Evolutionary conservation across 2,329 filamentous ascomycete species (phyloP).

Genomic region (Nothomitra cinnamomea): DNA sequence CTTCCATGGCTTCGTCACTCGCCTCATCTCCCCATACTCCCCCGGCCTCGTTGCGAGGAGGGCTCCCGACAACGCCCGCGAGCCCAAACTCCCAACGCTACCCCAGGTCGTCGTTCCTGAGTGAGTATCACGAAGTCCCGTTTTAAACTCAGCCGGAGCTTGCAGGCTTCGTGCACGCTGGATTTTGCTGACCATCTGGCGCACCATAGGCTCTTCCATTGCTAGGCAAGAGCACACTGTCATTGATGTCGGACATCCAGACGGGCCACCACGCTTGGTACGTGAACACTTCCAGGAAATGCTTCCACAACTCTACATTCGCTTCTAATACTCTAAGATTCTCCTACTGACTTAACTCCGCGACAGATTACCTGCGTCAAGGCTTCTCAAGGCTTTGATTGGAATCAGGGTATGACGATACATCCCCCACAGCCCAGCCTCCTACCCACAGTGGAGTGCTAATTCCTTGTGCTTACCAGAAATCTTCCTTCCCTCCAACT

Average conservation of each 20-base stretch:
- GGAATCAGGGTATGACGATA: conserved; percentile 58
- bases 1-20: not conserved
- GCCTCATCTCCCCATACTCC: not conserved
- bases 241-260: conserved; percentile 58
- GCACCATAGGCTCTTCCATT: conserved; percentile 44
- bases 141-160: not conserved
- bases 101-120: conserved; percentile 23
- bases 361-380: conserved; percentile 61
- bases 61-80: conserved; percentile 1
- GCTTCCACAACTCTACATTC: not conserved
- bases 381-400: conserved; percentile 63
- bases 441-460: not conserved
- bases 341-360: not conserved
- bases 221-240: conserved; percentile 64
- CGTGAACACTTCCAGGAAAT: conserved; percentile 16
- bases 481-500: conserved; percentile 65
- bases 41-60: not conserved
- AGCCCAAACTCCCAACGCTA: conserved; percentile 4
- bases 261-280: conserved; percentile 56
- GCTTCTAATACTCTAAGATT: not conserved
- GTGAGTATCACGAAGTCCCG: conserved; percentile 14
- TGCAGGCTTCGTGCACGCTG: not conserved
- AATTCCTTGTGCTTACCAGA: conserved; percentile 28
- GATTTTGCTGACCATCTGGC: not conserved
- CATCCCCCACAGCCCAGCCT: not conserved